Conservation (phyloP, 2,329 filamentous ascomycete genomes). For the Dichotomopilus funicola region DNA sequence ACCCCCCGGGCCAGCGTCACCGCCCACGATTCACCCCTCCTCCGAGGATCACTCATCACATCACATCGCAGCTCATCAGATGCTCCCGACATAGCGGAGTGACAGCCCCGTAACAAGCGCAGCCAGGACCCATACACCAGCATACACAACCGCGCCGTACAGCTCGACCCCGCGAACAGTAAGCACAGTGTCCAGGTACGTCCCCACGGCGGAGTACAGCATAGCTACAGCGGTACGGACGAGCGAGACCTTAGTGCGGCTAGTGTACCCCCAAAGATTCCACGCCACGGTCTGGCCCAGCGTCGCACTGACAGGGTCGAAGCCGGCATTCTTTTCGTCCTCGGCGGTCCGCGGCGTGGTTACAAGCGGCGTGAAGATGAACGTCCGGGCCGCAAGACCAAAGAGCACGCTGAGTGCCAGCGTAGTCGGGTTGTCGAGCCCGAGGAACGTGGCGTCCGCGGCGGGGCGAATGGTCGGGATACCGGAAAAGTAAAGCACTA, state of each 20-base stretch:
- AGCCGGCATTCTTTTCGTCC: constrained; percentile 45
- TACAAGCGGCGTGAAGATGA: constrained; percentile 68
- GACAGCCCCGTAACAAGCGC: constrained; percentile 52
- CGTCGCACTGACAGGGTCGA: constrained; percentile 59
- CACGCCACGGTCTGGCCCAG: constrained; percentile 64
- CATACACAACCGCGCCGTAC: constrained; percentile 65
- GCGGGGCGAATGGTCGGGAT: constrained; percentile 63
- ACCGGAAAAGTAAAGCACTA: constrained; percentile 70
- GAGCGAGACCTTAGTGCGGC: constrained; percentile 56
- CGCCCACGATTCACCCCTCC: not conserved
- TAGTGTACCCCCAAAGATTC: constrained; percentile 65
- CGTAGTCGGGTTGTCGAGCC: constrained; percentile 52
- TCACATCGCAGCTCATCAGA: constrained; percentile 30
- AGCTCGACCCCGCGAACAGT: constrained; percentile 65
- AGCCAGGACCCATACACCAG: constrained; percentile 66
- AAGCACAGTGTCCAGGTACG: constrained; percentile 58
- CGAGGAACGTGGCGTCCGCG: constrained; percentile 55
- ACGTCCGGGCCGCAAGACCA: constrained; percentile 65
- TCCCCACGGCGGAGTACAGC: constrained; percentile 50
- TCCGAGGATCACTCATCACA: not conserved
- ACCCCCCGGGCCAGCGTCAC: no score
- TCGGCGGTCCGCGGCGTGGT: constrained; percentile 43
- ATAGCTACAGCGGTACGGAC: constrained; percentile 56
- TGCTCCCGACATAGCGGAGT: constrained; percentile 45
- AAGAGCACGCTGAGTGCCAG: constrained; percentile 41